Evolutionary conservation across 148 eudicot genomes (phyloP).

Genomic region (Diospyros lotus): DNA sequence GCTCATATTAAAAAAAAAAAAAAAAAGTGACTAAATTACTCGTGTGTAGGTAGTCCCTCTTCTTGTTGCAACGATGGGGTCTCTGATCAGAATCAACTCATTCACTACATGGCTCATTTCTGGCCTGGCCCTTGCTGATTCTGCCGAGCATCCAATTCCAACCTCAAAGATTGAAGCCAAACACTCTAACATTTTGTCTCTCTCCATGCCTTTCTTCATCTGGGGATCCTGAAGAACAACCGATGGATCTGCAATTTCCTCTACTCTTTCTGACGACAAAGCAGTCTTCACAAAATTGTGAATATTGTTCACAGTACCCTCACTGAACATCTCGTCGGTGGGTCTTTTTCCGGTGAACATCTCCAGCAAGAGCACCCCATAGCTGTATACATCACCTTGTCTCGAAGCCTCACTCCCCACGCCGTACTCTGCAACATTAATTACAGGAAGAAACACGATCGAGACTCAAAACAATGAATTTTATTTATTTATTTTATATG

Average conservation of each 20-base stretch:
- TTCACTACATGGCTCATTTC: neutral
- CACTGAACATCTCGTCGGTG: constrained; percentile 14
- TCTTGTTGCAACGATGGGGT: neutral
- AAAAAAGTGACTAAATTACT: no score
- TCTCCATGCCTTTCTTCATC: neutral
- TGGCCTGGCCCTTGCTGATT: neutral
- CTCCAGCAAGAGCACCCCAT: constrained; percentile 16
- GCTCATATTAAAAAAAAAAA: no score
- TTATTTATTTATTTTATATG: neutral
- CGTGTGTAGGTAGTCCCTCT: neutral
- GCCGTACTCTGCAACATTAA: constrained; percentile 7
- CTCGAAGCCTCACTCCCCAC: neutral
- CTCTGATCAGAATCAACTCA: constrained; percentile 9
- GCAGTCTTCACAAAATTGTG: neutral
- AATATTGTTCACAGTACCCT: neutral
- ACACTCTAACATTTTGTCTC: neutral
- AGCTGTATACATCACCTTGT: constrained; percentile 16
- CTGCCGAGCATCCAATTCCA: neutral
- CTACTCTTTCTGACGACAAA: neutral
- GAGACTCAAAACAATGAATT: neutral
- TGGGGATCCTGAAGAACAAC: neutral
- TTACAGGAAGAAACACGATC: neutral
- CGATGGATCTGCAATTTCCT: neutral
- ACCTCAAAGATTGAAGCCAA: neutral
- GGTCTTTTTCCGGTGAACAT: constrained; percentile 23